phyloP scores from a whole-genome alignment of 257 asterid species.

The Salvia hispanica region DNA sequence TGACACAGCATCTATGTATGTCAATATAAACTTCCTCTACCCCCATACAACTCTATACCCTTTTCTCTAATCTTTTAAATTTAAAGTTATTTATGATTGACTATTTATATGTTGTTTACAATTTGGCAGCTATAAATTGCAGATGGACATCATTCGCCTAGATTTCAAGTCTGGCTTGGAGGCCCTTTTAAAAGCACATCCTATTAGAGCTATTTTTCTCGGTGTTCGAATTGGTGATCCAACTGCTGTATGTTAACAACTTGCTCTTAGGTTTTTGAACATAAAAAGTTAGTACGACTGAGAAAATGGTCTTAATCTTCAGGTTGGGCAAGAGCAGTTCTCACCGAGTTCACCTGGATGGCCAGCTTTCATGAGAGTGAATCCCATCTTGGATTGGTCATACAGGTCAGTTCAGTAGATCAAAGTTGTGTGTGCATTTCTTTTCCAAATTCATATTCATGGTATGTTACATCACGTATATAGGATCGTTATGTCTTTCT shows the following conservation, averaged over 20 bases:
- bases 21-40: slow-evolving; percentile 7
- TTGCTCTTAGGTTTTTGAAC: slow-evolving; percentile 24
- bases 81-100: neutral
- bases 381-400: slow-evolving; percentile 97
- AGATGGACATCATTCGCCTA: slow-evolving; percentile 78
- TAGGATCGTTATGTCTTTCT: neutral
- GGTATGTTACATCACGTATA: neutral
- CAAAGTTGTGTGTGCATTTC: slow-evolving; percentile 11
- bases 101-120: slow-evolving; percentile 31
- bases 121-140: slow-evolving; percentile 69
- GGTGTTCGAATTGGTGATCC: slow-evolving; percentile 98
- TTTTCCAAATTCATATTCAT: slow-evolving; percentile 4
- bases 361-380: slow-evolving; percentile 98
- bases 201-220: slow-evolving; percentile 84
- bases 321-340: slow-evolving; percentile 96
- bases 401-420: slow-evolving; percentile 55
- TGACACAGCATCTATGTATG: slow-evolving; percentile 68
- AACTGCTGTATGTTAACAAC: slow-evolving; percentile 65
- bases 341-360: slow-evolving; percentile 96
- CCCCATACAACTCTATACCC: slow-evolving; percentile 3
- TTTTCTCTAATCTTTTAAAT: neutral
- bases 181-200: slow-evolving; percentile 71
- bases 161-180: slow-evolving; percentile 93
- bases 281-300: slow-evolving; percentile 4
- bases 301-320: slow-evolving; percentile 32